phyloP scores from a whole-genome alignment of 192 early-diverging fungal genomes.

The Powellomyces hirtus region DNA sequence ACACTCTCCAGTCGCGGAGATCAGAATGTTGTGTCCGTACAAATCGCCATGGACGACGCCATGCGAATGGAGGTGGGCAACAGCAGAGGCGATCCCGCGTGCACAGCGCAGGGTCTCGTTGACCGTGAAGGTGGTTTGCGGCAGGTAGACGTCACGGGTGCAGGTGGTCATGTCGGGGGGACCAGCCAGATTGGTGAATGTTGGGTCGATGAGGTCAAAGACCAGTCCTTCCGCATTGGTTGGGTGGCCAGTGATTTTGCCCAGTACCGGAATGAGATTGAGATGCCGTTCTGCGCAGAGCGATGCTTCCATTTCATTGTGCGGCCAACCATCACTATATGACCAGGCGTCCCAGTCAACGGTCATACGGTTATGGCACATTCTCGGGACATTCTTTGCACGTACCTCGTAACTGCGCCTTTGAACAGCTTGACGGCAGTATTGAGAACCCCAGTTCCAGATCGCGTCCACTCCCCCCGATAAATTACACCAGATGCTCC shows the following conservation, averaged over 20 bases:
- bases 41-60: slow-evolving; percentile 24
- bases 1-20: not conserved
- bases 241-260: not conserved
- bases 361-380: not conserved
- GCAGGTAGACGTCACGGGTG: slow-evolving; percentile 24
- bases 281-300: not conserved
- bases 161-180: slow-evolving; percentile 18
- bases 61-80: slow-evolving; percentile 2
- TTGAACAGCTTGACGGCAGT: slow-evolving; percentile 32
- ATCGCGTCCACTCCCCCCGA: not conserved
- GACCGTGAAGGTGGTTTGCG: not conserved
- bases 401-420: slow-evolving; percentile 13
- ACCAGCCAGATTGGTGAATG: slow-evolving; percentile 5
- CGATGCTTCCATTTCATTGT: slow-evolving; percentile 17
- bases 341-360: not conserved
- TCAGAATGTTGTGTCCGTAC: slow-evolving; percentile 25
- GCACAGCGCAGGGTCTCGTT: not conserved
- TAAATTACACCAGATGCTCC: slow-evolving; percentile 28
- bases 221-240: not conserved
- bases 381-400: not conserved
- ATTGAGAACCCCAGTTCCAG: not conserved
- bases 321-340: slow-evolving; percentile 17
- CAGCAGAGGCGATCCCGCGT: slow-evolving; percentile 9
- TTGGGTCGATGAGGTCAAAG: slow-evolving; percentile 16
- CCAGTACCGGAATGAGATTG: slow-evolving; percentile 12